Conservation (phyloP, 805 yeast genomes). For the Candida berthetii region DNA sequence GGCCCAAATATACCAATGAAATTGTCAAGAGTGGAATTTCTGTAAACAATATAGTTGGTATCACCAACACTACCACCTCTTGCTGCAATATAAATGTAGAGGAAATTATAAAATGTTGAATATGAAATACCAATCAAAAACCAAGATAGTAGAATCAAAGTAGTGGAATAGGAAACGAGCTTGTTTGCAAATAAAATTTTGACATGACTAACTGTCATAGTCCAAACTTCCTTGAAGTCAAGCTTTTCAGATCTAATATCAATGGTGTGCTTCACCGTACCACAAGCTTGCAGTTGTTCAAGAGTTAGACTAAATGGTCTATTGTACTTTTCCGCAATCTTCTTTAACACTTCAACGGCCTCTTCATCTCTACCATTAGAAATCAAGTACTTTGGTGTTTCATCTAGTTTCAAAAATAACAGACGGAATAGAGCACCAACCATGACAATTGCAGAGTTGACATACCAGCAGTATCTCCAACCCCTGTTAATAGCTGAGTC, state of each 20-base stretch:
- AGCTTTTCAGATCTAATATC: constrained; percentile 8
- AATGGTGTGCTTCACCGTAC: constrained; percentile 27
- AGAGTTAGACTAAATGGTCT: constrained; percentile 34
- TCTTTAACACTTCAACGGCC: constrained; percentile 36
- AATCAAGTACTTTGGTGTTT: constrained; percentile 47
- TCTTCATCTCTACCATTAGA: constrained; percentile 43
- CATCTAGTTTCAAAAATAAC: constrained; percentile 35
- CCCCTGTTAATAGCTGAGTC: constrained; percentile 43
- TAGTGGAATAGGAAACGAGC: constrained; percentile 31
- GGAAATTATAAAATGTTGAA: constrained; percentile 45
- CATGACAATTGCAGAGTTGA: constrained; percentile 43
- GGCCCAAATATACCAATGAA: constrained; percentile 44
- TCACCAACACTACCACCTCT: constrained; percentile 42
- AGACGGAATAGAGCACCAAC: constrained; percentile 41
- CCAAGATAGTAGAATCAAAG: constrained; percentile 44
- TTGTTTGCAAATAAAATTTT: constrained; percentile 36
- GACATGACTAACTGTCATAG: constrained; percentile 33
- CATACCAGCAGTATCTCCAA: constrained; percentile 53
- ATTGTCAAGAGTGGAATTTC: constrained; percentile 41
- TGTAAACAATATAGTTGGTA: constrained; percentile 32
- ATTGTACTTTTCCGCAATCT: constrained; percentile 40
- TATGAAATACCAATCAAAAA: constrained; percentile 48
- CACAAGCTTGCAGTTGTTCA: constrained; percentile 39
- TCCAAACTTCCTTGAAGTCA: background rate
- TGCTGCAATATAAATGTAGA: constrained; percentile 42